A percentile compares a stretch with the other conserved stretches of the same genome.
Evolutionary conservation across 2,329 filamentous ascomycete species (phyloP).

Genomic region (Epichloe elymi): DNA sequence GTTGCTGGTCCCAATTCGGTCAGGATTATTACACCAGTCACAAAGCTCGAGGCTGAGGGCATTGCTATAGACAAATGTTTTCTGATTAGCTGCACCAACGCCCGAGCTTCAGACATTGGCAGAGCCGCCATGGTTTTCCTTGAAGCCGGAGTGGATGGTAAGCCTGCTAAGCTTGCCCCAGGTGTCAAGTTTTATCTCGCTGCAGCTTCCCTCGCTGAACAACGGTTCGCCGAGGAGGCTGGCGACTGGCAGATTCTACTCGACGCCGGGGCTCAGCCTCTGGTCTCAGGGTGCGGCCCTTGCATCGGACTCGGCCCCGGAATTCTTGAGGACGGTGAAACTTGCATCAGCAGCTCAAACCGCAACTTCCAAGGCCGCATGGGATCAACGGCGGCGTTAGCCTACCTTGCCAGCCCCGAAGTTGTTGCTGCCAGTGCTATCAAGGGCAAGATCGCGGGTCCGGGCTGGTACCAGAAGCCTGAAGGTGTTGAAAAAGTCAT

Average conservation of each 20-base stretch:
- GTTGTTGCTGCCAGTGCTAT: conserved; percentile 85
- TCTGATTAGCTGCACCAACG: conserved; percentile 83
- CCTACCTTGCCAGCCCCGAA: conserved; percentile 64
- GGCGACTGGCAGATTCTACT: conserved; percentile 79
- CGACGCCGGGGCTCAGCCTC: conserved; percentile 34
- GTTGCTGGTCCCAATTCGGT: conserved; percentile 84
- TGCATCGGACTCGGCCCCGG: conserved; percentile 78
- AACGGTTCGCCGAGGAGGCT: conserved; percentile 60
- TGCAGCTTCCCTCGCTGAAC: conserved; percentile 69
- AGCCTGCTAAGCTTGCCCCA: conserved; percentile 55
- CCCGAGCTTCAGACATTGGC: conserved; percentile 53
- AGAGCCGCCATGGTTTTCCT: conserved; percentile 56
- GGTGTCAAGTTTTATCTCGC: conserved; percentile 82
- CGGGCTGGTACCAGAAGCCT: conserved; percentile 65
- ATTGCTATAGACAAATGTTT: conserved; percentile 79
- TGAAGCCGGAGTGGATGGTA: conserved; percentile 45
- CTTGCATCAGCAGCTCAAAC: conserved; percentile 73
- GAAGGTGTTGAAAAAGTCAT: conserved; percentile 54
- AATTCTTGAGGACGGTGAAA: conserved; percentile 71
- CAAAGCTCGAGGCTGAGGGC: conserved; percentile 56
- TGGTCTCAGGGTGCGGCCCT: conserved; percentile 60
- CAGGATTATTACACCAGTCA: conserved; percentile 69
- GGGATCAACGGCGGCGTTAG: conserved; percentile 39
- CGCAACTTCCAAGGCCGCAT: conserved; percentile 68
- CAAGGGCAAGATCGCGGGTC: conserved; percentile 56